A percentile compares a stretch with the other conserved stretches of the same genome.
Conservation (phyloP, 495 filamentous ascomycete species). For the Penicillium verhagenii region DNA sequence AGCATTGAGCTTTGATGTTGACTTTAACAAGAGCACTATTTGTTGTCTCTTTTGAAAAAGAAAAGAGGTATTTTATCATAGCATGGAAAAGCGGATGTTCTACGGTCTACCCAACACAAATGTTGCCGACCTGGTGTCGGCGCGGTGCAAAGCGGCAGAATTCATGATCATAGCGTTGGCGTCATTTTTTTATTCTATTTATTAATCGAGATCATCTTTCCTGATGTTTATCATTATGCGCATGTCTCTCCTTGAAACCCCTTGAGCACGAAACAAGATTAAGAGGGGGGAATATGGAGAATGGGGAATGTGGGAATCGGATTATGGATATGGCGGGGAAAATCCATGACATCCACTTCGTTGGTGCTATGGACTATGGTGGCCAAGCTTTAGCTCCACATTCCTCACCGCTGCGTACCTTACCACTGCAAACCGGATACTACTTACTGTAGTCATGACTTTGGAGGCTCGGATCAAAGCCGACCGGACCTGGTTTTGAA, state of each 20-base stretch:
- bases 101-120: neutral
- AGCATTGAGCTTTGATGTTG: neutral
- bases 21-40: neutral
- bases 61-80: too few species aligned
- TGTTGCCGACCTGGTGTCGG: neutral
- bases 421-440: neutral
- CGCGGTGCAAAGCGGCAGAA: neutral
- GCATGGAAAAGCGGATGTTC: neutral
- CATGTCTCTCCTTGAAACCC: neutral
- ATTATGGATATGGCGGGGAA: too few species aligned
- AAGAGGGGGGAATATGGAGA: neutral
- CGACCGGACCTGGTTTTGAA: constrained; percentile 9
- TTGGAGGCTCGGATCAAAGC: constrained; percentile 16
- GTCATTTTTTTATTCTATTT: neutral
- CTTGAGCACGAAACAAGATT: too few species aligned
- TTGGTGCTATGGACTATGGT: constrained; percentile 9
- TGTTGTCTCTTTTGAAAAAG: too few species aligned
- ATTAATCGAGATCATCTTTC: neutral
- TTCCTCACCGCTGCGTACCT: neutral
- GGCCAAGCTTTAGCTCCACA: neutral
- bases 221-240: neutral
- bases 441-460: neutral
- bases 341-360: neutral
- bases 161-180: neutral
- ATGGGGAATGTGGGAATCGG: neutral